Conservation (phyloP, 2,329 filamentous ascomycete genomes). For the Fusarium sp. region DNA sequence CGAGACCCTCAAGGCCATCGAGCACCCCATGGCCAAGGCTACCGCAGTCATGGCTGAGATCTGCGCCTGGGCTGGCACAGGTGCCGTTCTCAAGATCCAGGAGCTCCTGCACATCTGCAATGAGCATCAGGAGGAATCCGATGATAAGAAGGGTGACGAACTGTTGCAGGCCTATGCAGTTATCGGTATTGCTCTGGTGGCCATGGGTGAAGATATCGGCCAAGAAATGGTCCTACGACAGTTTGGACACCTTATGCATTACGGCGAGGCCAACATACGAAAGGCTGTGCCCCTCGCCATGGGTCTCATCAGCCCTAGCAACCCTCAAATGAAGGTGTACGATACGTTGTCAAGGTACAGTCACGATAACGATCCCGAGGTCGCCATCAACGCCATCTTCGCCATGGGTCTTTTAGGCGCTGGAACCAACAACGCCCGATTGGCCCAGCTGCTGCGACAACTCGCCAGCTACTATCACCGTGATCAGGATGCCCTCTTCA, state of each 20-base stretch:
- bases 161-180: constrained; percentile 96
- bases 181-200: constrained; percentile 89
- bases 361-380: constrained; percentile 98
- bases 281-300: constrained; percentile 95
- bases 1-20: constrained; percentile 95
- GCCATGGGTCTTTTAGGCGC: constrained; percentile 97
- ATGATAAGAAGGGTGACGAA: constrained; percentile 95
- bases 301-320: constrained; percentile 95
- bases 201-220: constrained; percentile 98
- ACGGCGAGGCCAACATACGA: constrained; percentile 95
- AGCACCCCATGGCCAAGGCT: constrained; percentile 97
- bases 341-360: constrained; percentile 97
- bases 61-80: constrained; percentile 97
- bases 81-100: constrained; percentile 95
- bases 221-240: constrained; percentile 99
- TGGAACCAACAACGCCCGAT: constrained; percentile 95
- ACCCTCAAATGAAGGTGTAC: constrained; percentile 99
- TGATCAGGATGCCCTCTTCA: constrained; percentile 95
- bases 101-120: constrained; percentile 98
- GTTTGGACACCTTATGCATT: constrained; percentile 99
- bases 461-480: constrained; percentile 98
- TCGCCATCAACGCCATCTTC: constrained; percentile 98
- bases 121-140: constrained; percentile 92
- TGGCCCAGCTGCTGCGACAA: constrained; percentile 93
- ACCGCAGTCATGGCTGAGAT: constrained; percentile 94